A percentile compares a stretch with the other conserved stretches of the same genome.
These are phyloP conservation scores for Holtermanniella nyarrowii DNA, from an alignment of 768 basidiomycete species.

Conservation along the genomic window DNA sequence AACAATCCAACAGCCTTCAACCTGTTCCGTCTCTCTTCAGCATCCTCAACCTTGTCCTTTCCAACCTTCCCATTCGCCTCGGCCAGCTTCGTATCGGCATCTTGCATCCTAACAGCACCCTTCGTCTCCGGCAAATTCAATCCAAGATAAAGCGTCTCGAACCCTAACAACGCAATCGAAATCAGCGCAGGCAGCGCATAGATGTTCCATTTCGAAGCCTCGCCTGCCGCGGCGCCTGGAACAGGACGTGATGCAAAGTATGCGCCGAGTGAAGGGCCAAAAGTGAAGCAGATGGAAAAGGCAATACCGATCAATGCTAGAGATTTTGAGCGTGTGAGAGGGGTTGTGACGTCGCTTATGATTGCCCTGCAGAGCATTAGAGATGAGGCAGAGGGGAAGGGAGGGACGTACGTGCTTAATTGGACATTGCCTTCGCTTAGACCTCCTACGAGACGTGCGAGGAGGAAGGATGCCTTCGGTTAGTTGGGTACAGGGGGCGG, in stretches of 20 bases:
- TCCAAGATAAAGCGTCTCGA: conserved; percentile 70
- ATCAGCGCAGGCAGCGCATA: conserved; percentile 84
- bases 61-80: neutral
- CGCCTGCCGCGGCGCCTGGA: conserved; percentile 42
- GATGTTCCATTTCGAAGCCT: conserved; percentile 48
- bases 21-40: conserved; percentile 45
- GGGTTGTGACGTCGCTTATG: conserved; percentile 77
- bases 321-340: conserved; percentile 67
- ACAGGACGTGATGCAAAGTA: conserved; percentile 85
- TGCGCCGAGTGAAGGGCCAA: conserved; percentile 75
- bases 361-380: conserved; percentile 57
- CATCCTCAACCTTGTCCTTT: conserved; percentile 6
- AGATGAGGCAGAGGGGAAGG: neutral
- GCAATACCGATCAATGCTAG: conserved; percentile 91
- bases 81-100: conserved; percentile 7
- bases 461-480: conserved; percentile 58
- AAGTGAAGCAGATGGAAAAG: conserved; percentile 79
- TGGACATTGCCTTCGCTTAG: conserved; percentile 97
- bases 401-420: conserved; percentile 64
- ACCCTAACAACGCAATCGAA: conserved; percentile 62
- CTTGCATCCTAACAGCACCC: conserved; percentile 37
- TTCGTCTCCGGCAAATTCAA: conserved; percentile 77
- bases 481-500: neutral
- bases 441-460: conserved; percentile 83
- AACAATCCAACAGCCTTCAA: conserved; percentile 56